These are phyloP conservation scores for Arachnomyces sp. DNA, from an alignment of 2,329 filamentous ascomycete species.

Conservation along the genomic window DNA sequence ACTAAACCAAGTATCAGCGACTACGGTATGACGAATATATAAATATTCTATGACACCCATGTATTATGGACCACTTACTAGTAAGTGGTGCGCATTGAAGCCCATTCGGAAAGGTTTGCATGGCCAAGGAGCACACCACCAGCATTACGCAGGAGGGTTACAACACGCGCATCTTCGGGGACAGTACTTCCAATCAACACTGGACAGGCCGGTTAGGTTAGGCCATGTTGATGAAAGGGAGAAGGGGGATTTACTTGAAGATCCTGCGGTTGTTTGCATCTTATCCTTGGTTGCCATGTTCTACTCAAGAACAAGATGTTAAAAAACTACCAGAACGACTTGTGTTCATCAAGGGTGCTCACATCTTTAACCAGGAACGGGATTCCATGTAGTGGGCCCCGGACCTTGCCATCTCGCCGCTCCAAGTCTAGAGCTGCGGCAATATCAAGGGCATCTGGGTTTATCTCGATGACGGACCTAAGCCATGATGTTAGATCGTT, in stretches of 20 bases:
- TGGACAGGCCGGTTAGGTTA: slow-evolving; percentile 31
- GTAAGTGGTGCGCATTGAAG: slow-evolving; percentile 60
- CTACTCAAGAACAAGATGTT: neutral
- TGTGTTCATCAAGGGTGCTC: too few relatives aligned
- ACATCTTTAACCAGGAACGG: slow-evolving; percentile 66
- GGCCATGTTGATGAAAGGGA: too few relatives aligned
- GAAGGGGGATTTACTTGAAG: too few relatives aligned
- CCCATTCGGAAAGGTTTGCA: slow-evolving; percentile 65
- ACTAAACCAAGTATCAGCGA: slow-evolving; percentile 1
- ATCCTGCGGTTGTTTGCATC: slow-evolving; percentile 68
- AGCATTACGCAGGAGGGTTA: slow-evolving; percentile 53
- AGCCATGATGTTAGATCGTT: neutral
- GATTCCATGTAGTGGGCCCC: slow-evolving; percentile 66
- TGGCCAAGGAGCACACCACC: slow-evolving; percentile 66
- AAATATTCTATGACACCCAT: too few relatives aligned
- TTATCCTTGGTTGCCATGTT: slow-evolving; percentile 62
- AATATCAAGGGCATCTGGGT: slow-evolving; percentile 59
- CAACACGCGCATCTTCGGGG: slow-evolving; percentile 60
- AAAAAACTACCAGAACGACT: too few relatives aligned
- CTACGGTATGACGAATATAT: too few relatives aligned
- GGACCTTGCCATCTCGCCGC: slow-evolving; percentile 47
- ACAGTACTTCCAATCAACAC: slow-evolving; percentile 59
- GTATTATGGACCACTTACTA: slow-evolving; percentile 30
- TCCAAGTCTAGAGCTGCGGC: slow-evolving; percentile 56
- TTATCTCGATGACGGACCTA: slow-evolving; percentile 52